phyloP scores from a whole-genome alignment of 306 rosid species.

The Betula pendula region DNA sequence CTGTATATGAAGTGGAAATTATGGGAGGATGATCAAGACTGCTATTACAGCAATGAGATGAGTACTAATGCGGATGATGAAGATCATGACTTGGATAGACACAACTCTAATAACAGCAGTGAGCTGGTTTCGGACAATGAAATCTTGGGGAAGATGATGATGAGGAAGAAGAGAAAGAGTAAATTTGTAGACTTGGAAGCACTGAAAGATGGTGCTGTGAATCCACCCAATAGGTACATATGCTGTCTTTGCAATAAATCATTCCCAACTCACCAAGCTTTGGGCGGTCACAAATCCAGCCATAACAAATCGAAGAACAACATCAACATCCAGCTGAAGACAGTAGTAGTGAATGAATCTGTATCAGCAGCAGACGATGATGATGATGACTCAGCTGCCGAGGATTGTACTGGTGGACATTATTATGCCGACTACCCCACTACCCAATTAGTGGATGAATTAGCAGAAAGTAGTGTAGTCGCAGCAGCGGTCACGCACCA shows the following conservation, averaged over 20 bases:
- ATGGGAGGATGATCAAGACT: background rate
- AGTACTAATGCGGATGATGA: background rate
- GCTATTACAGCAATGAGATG: background rate
- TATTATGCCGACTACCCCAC: background rate
- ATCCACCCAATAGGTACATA: conserved; percentile 12
- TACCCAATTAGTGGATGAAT: background rate
- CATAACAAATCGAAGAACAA: conserved; percentile 31
- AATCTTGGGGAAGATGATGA: background rate
- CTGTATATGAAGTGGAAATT: background rate
- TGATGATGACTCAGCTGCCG: background rate
- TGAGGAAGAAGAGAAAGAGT: conserved; percentile 22
- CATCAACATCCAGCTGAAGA: background rate
- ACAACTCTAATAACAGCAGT: conserved; percentile 14
- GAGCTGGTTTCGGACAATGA: conserved; percentile 5
- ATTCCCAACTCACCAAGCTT: conserved; percentile 42
- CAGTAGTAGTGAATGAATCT: background rate
- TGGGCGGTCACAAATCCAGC: conserved; percentile 52
- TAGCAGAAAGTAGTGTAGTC: too few species aligned
- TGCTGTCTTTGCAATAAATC: conserved; percentile 39
- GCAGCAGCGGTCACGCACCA: background rate
- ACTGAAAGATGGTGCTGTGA: background rate
- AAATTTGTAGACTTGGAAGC: conserved; percentile 27
- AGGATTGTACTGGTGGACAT: conserved; percentile 4
- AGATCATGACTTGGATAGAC: conserved; percentile 12
- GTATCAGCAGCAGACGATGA: too few species aligned